Base-by-base conservation (phyloP, 192 early-diverging fungal species). In the Umbelopsis vinacea region DNA sequence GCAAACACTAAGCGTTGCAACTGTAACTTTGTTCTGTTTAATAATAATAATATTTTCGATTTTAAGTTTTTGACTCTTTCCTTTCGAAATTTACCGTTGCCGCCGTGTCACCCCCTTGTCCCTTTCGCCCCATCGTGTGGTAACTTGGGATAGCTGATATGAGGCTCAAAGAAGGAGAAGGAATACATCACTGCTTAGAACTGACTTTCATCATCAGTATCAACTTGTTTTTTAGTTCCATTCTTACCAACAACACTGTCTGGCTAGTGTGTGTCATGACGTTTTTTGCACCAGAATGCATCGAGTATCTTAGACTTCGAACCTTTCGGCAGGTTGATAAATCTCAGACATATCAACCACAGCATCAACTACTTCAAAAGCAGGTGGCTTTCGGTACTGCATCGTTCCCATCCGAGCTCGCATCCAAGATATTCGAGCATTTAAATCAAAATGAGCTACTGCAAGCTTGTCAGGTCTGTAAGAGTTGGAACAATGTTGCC, bases 1-100 rank as follows among this genome's bases (percentile, higher is more conserved):
- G 48, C 48, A 50, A 50, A 21, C n/a, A 50, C 14, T 50, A 50
- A 50, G 48, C 48, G 48, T 50, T 50, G 48, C n/a, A 50, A 50
- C 48, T 50, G 15, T 50, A 50, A 50, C 48, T 50, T 10, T 50
- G 14, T 21, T 21, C 6, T 17, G 17, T 17, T 50, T 12, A 50
- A 50, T 50, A 50, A 21, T 19, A 50, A 19, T 50, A 1, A 5
- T 8, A 10, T 50, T 50, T 21, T 50, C 5, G 5, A 8, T 6
- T 50, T n/a, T 50, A 15, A 17, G 11, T 50, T 50, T 6, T n/a
- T 50, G 17, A 17, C 6, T 50, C n/a, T 50, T 15, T 21, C n/a
- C n/a, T 50, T 50, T 50, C 5, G n/a, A 19, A 50, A 6, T 50
- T 50, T 50, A n/a, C n/a, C 48, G 17, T 15, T 50, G 40, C 40